phyloP scores from a whole-genome alignment of 805 yeast genomes.

The Candida sphagnicola region DNA sequence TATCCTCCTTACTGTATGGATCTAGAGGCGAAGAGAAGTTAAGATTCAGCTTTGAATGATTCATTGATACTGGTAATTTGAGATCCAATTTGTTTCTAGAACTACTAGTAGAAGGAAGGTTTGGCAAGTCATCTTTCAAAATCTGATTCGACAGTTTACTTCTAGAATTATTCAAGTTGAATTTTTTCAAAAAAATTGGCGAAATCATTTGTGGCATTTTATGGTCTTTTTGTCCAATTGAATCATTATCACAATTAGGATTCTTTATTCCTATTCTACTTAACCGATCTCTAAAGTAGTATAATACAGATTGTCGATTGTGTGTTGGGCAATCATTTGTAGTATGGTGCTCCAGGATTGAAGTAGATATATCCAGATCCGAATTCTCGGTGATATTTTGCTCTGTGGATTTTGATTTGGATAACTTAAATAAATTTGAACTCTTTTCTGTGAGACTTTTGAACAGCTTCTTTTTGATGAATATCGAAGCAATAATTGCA shows the following conservation, averaged over 20 bases:
- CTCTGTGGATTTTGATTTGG: too few species aligned
- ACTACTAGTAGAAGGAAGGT: not conserved
- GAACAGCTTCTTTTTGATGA: conserved; percentile 13
- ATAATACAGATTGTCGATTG: conserved; percentile 2
- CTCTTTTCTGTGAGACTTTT: conserved; percentile 7
- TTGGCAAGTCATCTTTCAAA: not conserved
- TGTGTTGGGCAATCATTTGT: not conserved
- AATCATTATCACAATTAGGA: not conserved
- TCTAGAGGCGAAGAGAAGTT: not conserved
- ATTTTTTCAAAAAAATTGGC: conserved; percentile 30
- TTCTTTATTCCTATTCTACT: not conserved
- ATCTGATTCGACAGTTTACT: conserved; percentile 7
- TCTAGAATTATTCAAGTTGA: conserved; percentile 22
- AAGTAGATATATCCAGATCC: not conserved
- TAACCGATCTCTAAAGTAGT: conserved; percentile 4
- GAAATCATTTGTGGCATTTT: conserved; percentile 14
- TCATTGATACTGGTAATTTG: not conserved
- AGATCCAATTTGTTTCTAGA: conserved; percentile 3
- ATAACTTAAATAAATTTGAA: conserved; percentile 8
- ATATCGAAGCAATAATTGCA: conserved; percentile 17
- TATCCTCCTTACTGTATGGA: conserved; percentile 3
- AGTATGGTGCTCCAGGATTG: not conserved
- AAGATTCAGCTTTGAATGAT: not conserved
- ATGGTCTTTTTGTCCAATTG: not conserved
- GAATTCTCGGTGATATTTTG: not conserved